Evolutionary conservation across 768 basidiomycete genomes (phyloP), one percentile per base, ranked within the genome.

Genomic region (Galerina sulciceps): DNA sequence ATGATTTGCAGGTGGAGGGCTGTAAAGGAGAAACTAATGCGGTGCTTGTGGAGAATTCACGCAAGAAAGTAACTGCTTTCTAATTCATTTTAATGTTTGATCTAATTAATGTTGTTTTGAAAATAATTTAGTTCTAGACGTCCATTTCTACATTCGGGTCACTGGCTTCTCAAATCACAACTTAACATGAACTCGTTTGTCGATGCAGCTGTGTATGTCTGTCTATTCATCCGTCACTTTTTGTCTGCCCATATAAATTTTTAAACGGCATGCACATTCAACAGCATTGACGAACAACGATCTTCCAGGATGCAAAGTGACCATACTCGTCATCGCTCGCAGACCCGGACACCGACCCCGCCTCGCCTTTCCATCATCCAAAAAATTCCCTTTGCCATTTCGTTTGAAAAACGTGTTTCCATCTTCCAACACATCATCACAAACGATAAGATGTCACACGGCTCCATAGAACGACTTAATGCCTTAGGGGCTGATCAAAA

Each of bases 301-400:
- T 41, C 60, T 55, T 42, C 61, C 37, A 49, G 58, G 42, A 43
- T 51, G 51, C 31, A 55, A 8, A 66, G 71, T 41, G 59, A 66
- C 36, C 74, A 83, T 47, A 80, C 85, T 11, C 89, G 89, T 64
- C 88, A 91, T 6, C 88, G 91, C n/a, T n/a, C n/a, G n/a, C n/a
- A n/a, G n/a, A n/a, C n/a, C 62, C 72, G 90, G 41, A 85, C 90
- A 0, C 80, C 85, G 56, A 76, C 97, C 50, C 89, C 90, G 3
- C 96, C 96, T 0, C 86, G 94, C 6, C 81, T 99, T 2, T 93
- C 93, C 2, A 82, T 98, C 22, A 83, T 99, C 53, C 93, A 98
- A 76, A 96, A 98, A 73, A 91, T 99, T 55, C 96, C 96, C 0
- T 97, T 97, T 75, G 87, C 94, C 6, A 90, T 99, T 55, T 96